phyloP scores from a whole-genome alignment of 495 filamentous ascomycete genomes.

The Jackrogersella multiformis region DNA sequence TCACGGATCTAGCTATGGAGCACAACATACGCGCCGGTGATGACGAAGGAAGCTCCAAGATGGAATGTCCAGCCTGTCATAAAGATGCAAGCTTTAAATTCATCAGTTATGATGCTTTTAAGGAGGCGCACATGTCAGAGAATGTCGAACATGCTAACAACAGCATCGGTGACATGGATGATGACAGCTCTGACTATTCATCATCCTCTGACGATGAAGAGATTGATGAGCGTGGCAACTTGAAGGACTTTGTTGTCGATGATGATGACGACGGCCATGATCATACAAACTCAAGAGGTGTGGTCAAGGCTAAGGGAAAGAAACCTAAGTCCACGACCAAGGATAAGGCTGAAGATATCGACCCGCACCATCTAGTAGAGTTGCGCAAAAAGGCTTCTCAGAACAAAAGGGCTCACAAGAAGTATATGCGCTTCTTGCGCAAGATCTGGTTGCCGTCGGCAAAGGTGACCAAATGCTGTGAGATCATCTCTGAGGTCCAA shows the following conservation, averaged over 20 bases:
- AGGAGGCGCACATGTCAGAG: slow-evolving; percentile 72
- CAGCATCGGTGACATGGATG: slow-evolving; percentile 19
- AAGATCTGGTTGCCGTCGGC: slow-evolving; percentile 77
- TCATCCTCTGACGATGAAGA: slow-evolving; percentile 44
- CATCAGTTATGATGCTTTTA: slow-evolving; percentile 78
- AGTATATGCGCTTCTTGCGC: slow-evolving; percentile 72
- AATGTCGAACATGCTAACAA: slow-evolving; percentile 22
- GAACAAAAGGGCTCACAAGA: slow-evolving; percentile 67
- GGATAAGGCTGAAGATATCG: slow-evolving; percentile 33
- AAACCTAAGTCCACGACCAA: slow-evolving; percentile 43
- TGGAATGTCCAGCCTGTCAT: too few relatives aligned
- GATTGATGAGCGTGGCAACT: slow-evolving; percentile 52
- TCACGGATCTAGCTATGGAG: slow-evolving; percentile 69
- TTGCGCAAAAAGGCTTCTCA: slow-evolving; percentile 65
- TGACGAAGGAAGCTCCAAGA: slow-evolving; percentile 7
- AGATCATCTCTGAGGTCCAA: slow-evolving; percentile 64
- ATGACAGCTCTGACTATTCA: slow-evolving; percentile 47
- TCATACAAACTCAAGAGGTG: slow-evolving; percentile 5
- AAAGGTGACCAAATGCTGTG: slow-evolving; percentile 79
- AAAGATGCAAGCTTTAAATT: slow-evolving; percentile 49
- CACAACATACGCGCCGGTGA: slow-evolving; percentile 43
- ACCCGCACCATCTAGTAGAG: slow-evolving; percentile 40
- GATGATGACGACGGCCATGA: slow-evolving; percentile 46
- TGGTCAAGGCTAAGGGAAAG: slow-evolving; percentile 35
- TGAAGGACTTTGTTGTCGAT: slow-evolving; percentile 66